Base-by-base conservation (phyloP, 2,329 filamentous ascomycete species). In the Cladophialophora chaetospira region DNA sequence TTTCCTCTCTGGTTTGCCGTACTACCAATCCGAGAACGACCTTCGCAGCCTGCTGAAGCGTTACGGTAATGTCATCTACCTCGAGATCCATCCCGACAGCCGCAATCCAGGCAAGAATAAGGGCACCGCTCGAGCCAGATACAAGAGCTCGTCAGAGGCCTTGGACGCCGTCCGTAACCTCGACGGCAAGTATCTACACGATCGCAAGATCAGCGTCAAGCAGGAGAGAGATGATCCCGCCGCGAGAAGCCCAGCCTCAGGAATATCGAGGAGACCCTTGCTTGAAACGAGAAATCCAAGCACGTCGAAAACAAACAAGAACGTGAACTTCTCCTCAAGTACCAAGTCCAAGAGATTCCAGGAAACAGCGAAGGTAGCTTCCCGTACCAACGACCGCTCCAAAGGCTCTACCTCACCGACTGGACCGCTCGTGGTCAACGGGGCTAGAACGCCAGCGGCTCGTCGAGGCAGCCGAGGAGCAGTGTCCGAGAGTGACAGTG, bases 341-440 rank as follows among this genome's bases (percentile, higher is more conserved):
- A 17, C 26, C 6, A 57, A 38, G 48, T 45, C 48, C 28, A 15
- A 44, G 42, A 19, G 6, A n/a, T 23, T n/a, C 5, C 46, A 31
- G 5, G 53, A 48, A 9, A 38, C 31, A 11, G 43, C 9, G 9
- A 51, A 19, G 13, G 48, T 9, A 2, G n/a, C 25, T 5, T 51
- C 36, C 13, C 48, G 48, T 15, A 28, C 21, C 4, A 42, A 26
- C 11, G 15, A 51, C 8, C 40, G 36, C 19, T 31, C 48, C 13
- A 15, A 40, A 29, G 15, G 48, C n/a, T 29, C 25, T 10, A 33
- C 26, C 31, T 55, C 58, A 3, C 26, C 51, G 9, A 44, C 42
- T 4, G 58, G 60, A 15, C 56, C 60, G n/a, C 55, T 64, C 17
- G 61, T 64, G 36, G 62, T 64, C 17, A 59, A 64, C 46, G 62